Evolutionary conservation across 1,139 yeast genomes (phyloP).

Genomic region (Nakaseomyces sp.): DNA sequence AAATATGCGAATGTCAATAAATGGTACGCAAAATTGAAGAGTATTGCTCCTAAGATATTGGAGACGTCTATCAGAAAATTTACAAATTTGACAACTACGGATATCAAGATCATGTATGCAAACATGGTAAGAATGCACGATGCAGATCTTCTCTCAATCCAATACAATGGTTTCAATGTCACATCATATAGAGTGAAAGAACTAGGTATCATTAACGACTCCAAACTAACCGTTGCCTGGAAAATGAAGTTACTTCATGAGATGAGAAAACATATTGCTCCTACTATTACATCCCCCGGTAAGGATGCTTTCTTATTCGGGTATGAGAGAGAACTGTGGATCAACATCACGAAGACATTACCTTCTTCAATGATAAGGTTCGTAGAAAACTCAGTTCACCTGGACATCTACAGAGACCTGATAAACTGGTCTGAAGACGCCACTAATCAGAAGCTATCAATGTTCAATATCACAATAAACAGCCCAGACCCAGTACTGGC

Average conservation of each 20-base stretch:
- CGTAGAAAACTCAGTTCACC: background rate
- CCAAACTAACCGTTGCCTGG: conserved; percentile 8
- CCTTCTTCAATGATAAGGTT: conserved; percentile 4
- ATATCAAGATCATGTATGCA: conserved; percentile 13
- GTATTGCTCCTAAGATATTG: conserved; percentile 5
- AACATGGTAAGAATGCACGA: conserved; percentile 17
- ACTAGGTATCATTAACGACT: conserved; percentile 19
- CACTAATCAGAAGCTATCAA: background rate
- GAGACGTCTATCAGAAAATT: background rate
- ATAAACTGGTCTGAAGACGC: conserved; percentile 6
- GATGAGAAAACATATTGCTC: conserved; percentile 13
- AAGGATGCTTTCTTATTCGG: conserved; percentile 21
- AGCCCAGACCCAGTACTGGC: background rate
- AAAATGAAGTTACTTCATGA: conserved; percentile 12
- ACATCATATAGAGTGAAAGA: conserved; percentile 23
- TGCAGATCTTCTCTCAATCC: conserved; percentile 15
- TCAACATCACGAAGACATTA: conserved; percentile 9
- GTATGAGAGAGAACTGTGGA: conserved; percentile 17
- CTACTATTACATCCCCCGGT: conserved; percentile 16
- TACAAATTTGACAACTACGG: conserved; percentile 12
- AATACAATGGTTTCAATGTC: conserved; percentile 15
- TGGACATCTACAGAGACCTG: conserved; percentile 7
- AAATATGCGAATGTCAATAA: conserved; percentile 16
- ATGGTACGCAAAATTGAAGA: conserved; percentile 13
- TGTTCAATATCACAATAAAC: background rate